Conservation (phyloP, 805 yeast species). For the Ogataea neopini region DNA sequence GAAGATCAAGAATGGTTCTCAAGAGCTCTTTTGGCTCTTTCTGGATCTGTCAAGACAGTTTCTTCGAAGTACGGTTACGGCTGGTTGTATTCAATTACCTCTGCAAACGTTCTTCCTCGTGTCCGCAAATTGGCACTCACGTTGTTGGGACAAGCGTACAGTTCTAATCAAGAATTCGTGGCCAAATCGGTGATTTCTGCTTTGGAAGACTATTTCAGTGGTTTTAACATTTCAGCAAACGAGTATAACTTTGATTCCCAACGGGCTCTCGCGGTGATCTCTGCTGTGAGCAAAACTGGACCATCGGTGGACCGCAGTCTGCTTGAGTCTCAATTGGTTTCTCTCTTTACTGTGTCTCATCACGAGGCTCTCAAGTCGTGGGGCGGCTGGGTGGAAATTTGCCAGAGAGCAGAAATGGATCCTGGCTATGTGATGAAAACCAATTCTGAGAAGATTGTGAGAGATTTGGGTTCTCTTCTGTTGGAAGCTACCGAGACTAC, state of each 20-base stretch:
- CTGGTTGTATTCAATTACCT: conserved; percentile 48
- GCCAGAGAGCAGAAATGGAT: conserved; percentile 58
- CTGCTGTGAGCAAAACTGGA: conserved; percentile 37
- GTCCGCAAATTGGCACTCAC: conserved; percentile 38
- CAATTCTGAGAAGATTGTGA: conserved; percentile 30
- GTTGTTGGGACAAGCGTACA: conserved; percentile 36
- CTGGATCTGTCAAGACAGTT: conserved; percentile 22
- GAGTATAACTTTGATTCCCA: conserved; percentile 28
- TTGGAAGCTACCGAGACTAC: conserved; percentile 20
- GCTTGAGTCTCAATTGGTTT: conserved; percentile 37
- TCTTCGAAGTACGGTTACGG: conserved; percentile 42
- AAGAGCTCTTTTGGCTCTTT: conserved; percentile 42
- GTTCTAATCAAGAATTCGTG: conserved; percentile 38
- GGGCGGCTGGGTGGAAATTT: conserved; percentile 77
- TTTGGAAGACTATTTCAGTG: conserved; percentile 33
- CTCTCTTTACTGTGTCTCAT: conserved; percentile 47
- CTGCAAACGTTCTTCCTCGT: conserved; percentile 39
- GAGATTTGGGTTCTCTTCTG: conserved; percentile 20
- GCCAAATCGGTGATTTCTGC: conserved; percentile 48
- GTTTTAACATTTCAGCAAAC: conserved; percentile 14
- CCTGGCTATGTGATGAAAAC: conserved; percentile 56
- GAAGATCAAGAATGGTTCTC: conserved; percentile 56
- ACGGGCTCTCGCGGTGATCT: conserved; percentile 38
- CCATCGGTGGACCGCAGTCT: conserved; percentile 24
- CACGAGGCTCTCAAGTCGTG: conserved; percentile 36